Evolutionary conservation across 305 asterid species (phyloP), one percentile per base, ranked within the genome.

Genomic region (Fraxinus paxiana): DNA sequence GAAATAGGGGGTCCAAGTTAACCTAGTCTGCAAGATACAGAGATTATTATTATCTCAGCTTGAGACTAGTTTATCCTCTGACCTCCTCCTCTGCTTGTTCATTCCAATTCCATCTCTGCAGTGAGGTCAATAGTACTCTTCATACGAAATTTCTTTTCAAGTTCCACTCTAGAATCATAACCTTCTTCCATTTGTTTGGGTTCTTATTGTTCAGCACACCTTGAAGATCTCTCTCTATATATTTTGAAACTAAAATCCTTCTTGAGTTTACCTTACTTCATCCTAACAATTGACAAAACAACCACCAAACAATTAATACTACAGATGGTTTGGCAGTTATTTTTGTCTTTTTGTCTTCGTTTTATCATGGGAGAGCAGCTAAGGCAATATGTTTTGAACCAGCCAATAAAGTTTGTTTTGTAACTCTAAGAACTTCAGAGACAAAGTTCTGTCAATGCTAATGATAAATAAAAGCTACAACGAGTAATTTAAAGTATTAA

Each of bases 1-100:
- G 20, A 69, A 69, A 69, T 69, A 10, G 74, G 41, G 38, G 74
- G 33, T 30, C 76, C 81, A 78, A 78, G 73, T 56, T 18, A 59
- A 46, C 35, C 67, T 22, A 51, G 63, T 28, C 78, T 38, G 20
- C 56, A 51, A 61, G 17, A 30, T 61, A 38, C 37, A 65, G 22
- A 56, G 26, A 6, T 5, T 48, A 48, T 30, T 13, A 33, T 77
- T 56, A 77, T 77, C 80, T 77, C 54, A 56, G 26, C 73, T 69
- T 2, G 18, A 76, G 48, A 30, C 7, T 43, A 76, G 48, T 51
- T 30, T 67, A n/a, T 76, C 48, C 18, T 41, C 48, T 41, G 48
- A 41, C 34, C 79, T 24, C 12, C 38, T 76, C 56, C 59, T 61
- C 31, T 7, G 71, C 33, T 22, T 61, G 6, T 61, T 69, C 74